A percentile compares a stretch with the other conserved stretches of the same genome.
phyloP scores from a whole-genome alignment of 2,329 filamentous ascomycete genomes.

The Elsinoe australis region DNA sequence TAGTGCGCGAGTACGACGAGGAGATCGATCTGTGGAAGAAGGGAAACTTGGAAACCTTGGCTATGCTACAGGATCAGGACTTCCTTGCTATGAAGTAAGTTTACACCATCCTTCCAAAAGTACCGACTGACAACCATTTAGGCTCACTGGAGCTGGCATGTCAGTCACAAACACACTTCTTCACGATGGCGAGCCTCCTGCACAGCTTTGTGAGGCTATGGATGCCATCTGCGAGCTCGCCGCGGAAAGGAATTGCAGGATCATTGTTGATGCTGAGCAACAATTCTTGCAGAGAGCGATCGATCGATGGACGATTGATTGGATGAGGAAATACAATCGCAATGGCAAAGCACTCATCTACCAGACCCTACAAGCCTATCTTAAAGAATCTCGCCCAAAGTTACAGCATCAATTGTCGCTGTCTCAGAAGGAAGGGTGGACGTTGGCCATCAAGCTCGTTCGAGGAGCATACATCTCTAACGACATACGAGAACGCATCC shows the following conservation, averaged over 20 bases:
- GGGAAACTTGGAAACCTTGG: conserved; percentile 47
- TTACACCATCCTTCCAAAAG: neutral
- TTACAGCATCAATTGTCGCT: conserved; percentile 40
- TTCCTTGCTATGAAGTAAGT: conserved; percentile 46
- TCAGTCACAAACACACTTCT: conserved; percentile 37
- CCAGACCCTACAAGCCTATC: conserved; percentile 48
- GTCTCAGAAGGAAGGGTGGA: conserved; percentile 43
- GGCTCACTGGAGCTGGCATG: conserved; percentile 44
- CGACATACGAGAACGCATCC: conserved; percentile 31
- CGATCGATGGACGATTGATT: conserved; percentile 46
- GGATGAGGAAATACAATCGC: conserved; percentile 47
- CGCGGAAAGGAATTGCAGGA: conserved; percentile 37
- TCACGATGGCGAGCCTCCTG: conserved; percentile 34
- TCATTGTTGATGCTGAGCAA: conserved; percentile 50
- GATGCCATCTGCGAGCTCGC: conserved; percentile 38
- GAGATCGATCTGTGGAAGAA: conserved; percentile 43
- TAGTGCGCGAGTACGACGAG: conserved; percentile 19
- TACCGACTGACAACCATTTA: conserved; percentile 21
- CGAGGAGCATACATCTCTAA: conserved; percentile 47
- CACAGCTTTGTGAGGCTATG: conserved; percentile 37
- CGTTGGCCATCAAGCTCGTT: conserved; percentile 46
- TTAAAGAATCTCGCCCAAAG: conserved; percentile 42
- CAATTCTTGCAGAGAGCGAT: conserved; percentile 46
- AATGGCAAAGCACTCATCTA: conserved; percentile 39
- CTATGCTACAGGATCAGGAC: conserved; percentile 46